A percentile compares a stretch with the other conserved stretches of the same genome.
These are phyloP conservation scores for Staphylotrichum longicolle DNA, from an alignment of 495 filamentous ascomycete genomes.

Conservation along the genomic window DNA sequence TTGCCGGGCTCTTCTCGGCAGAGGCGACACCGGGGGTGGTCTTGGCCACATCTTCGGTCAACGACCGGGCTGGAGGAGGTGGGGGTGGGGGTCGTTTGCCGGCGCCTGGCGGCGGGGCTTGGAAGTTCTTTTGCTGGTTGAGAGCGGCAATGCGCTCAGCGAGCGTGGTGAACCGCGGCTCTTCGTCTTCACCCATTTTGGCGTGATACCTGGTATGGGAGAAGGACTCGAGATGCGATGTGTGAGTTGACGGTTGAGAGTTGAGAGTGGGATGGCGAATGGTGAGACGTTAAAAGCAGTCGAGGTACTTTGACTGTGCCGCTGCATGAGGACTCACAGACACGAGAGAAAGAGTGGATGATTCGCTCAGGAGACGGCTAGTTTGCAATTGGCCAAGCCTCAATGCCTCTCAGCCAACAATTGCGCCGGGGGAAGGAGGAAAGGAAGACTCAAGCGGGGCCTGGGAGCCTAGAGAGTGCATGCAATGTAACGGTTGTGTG, in stretches of 20 bases:
- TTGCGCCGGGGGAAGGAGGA: neutral
- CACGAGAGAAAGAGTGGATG: neutral
- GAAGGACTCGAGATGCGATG: no score
- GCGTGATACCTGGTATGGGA: no score
- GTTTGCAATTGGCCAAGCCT: neutral
- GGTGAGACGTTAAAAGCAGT: slow-evolving; percentile 1
- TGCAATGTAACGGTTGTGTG: neutral
- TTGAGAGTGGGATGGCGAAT: neutral
- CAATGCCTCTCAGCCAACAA: neutral
- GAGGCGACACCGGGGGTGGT: slow-evolving; percentile 26
- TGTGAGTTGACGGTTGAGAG: neutral
- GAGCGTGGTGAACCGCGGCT: slow-evolving; percentile 54
- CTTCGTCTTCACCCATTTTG: slow-evolving; percentile 53
- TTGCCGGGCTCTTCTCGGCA: slow-evolving; percentile 31
- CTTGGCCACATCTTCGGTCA: slow-evolving; percentile 24
- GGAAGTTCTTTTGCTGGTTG: slow-evolving; percentile 52
- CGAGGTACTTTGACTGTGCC: neutral
- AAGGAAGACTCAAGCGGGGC: neutral
- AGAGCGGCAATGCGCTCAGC: slow-evolving; percentile 55
- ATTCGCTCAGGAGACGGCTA: neutral
- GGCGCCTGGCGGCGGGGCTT: slow-evolving; percentile 34
- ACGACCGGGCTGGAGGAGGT: slow-evolving; percentile 40
- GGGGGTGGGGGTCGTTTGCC: slow-evolving; percentile 50
- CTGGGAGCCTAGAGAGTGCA: neutral
- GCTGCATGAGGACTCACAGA: neutral